A percentile compares a stretch with the other conserved stretches of the same genome.
Conservation (phyloP, 1,284 basidiomycete genomes). For the Sphaerobolus stellatus region DNA sequence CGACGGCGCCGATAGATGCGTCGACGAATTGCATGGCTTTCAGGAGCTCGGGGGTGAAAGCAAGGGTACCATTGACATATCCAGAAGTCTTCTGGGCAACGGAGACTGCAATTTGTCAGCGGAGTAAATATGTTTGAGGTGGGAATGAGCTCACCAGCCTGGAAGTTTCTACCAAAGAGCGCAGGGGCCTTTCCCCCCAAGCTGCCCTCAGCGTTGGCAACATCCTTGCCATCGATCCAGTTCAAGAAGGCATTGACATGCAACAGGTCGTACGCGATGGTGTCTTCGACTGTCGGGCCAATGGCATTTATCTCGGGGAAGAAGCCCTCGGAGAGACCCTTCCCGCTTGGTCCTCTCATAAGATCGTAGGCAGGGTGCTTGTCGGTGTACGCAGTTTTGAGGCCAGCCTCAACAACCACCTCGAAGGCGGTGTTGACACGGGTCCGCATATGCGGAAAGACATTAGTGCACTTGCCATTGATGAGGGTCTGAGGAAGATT, state of each 20-base stretch:
- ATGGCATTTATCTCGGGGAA: conserved; percentile 2
- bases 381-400: conserved; percentile 2
- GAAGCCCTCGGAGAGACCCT: neutral
- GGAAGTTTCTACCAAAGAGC: neutral
- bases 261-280: neutral
- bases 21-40: neutral
- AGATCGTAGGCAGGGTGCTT: conserved; percentile 6
- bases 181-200: neutral
- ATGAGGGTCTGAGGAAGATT: neutral
- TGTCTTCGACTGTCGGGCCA: neutral
- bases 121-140: neutral
- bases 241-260: conserved; percentile 1
- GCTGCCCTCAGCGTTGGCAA: neutral
- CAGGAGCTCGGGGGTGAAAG: neutral
- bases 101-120: neutral
- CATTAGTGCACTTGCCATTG: neutral
- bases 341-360: neutral
- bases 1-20: neutral
- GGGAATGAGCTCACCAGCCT: neutral
- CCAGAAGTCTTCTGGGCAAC: neutral
- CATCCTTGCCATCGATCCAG: neutral
- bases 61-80: neutral
- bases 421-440: neutral
- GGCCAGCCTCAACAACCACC: neutral
- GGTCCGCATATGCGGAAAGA: neutral